These are phyloP conservation scores for Sporothrix luriei DNA, from an alignment of 2,329 filamentous ascomycete species.

Conservation along the genomic window DNA sequence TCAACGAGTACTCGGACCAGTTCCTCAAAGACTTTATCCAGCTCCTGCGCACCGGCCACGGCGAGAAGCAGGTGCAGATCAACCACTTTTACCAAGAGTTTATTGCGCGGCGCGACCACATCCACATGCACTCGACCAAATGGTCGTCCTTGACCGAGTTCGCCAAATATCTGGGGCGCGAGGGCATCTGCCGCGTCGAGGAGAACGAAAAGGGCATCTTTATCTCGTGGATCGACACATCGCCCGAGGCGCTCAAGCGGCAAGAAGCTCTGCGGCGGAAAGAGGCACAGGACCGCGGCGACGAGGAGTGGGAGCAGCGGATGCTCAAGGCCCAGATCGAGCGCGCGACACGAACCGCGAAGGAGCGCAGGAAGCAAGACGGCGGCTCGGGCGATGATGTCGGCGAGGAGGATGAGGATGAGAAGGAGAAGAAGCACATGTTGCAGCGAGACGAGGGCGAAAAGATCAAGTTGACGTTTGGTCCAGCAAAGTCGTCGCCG, in stretches of 20 bases:
- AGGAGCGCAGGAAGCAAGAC: slow-evolving; percentile 50
- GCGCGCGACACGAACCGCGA: slow-evolving; percentile 66
- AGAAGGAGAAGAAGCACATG: slow-evolving; percentile 49
- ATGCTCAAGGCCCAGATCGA: slow-evolving; percentile 83
- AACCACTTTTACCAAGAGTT: slow-evolving; percentile 97
- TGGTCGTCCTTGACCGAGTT: slow-evolving; percentile 90
- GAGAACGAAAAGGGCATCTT: slow-evolving; percentile 84
- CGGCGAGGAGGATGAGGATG: slow-evolving; percentile 47
- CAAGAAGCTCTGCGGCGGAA: slow-evolving; percentile 80
- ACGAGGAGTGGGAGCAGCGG: slow-evolving; percentile 84
- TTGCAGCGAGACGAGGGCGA: slow-evolving; percentile 69
- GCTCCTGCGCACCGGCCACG: slow-evolving; percentile 78
- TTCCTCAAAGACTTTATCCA: slow-evolving; percentile 79
- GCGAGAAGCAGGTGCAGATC: slow-evolving; percentile 83
- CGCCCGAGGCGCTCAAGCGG: slow-evolving; percentile 77
- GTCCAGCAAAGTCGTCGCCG: slow-evolving; percentile 39
- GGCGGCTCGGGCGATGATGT: slow-evolving; percentile 49
- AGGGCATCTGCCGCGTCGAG: slow-evolving; percentile 87
- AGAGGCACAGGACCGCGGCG: slow-evolving; percentile 84
- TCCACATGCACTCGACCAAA: slow-evolving; percentile 92
- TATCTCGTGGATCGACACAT: slow-evolving; percentile 89
- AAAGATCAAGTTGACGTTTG: slow-evolving; percentile 73
- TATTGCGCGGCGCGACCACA: slow-evolving; percentile 75
- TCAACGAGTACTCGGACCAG: slow-evolving; percentile 77
- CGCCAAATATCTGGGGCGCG: slow-evolving; percentile 79